Evolutionary conservation across 495 filamentous ascomycete species (phyloP), one percentile per base, ranked within the genome.

Genomic region (Xylaria bambusicola): DNA sequence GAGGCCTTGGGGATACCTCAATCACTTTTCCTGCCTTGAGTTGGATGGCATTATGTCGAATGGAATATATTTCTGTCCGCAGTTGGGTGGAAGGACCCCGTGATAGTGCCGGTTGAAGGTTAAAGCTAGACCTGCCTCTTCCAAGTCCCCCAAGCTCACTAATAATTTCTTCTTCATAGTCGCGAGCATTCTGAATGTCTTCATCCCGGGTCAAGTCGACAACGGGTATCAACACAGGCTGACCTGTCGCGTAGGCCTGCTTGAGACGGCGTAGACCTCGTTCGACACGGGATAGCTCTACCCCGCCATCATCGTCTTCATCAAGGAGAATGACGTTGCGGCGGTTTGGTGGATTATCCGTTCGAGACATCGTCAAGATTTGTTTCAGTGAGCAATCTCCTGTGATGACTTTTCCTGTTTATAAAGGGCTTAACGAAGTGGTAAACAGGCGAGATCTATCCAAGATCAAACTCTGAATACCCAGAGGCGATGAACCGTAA

Each of bases 171-270:
- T 5, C 7, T 23, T 54, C 52, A 4, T 44, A 54, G n/a, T 33
- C 18, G 8, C n/a, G 5, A 9, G 38, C 18, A 20, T 9, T 20
- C 23, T 29, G 13, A 8, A 42, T 17, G 15, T 54, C 52, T 12
- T 52, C 21, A 12, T 27, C 21, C 4, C 18, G 50, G 15, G 50
- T 52, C 3, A 52, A 41, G 15, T 52, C 50, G 35, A 52, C 40
- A 1, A 24, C 0, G 3, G 50, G 50, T 0, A 52, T 26, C n/a
- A n/a, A 10, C 4, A 7, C 15, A 17, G 50, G n/a, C 50, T 23
- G 7, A 12, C 13, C 5, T 38, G 13, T 9, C 17, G 51, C 2
- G 50, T 21, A 29, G 10, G 15, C n/a, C n/a, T n/a, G n/a, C n/a
- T 10, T 33, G 21, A 44, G 3, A 23, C 15, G 20, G 4, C 23